Percentiles rank a stretch among this genome's conserved stretches.
Evolutionary conservation across 75 land plant genomes (phyloP).

Genomic region (Cunninghamia lanceolata): DNA sequence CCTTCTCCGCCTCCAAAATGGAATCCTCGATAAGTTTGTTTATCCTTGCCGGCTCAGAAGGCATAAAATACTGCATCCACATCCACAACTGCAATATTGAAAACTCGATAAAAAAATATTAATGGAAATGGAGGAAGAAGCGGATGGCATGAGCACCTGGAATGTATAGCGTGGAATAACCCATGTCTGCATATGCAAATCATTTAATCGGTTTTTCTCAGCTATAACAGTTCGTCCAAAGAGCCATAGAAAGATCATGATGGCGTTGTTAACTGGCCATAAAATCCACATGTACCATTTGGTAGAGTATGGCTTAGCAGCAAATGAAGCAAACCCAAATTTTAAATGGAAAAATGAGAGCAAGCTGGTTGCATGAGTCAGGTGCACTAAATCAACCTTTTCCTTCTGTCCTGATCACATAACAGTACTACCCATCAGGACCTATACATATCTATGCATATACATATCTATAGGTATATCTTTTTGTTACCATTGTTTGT

Average conservation of each 20-base stretch:
- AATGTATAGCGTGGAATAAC: conserved; percentile 54
- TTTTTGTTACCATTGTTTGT: no score
- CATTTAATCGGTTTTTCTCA: conserved; percentile 45
- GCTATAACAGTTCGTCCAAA: conserved; percentile 44
- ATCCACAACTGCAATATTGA: neutral
- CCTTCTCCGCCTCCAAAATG: conserved; percentile 52
- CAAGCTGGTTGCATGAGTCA: conserved; percentile 64
- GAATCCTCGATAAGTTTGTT: conserved; percentile 63
- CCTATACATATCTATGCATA: no score
- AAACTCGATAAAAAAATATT: neutral
- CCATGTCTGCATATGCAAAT: conserved; percentile 69
- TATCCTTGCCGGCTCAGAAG: conserved; percentile 37
- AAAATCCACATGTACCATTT: conserved; percentile 61
- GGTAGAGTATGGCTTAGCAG: conserved; percentile 47
- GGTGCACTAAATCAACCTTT: conserved; percentile 52
- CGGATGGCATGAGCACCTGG: conserved; percentile 33
- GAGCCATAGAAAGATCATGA: conserved; percentile 36
- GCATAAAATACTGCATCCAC: conserved; percentile 40
- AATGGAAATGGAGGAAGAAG: no score
- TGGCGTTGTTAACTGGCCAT: conserved; percentile 45
- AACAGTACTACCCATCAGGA: neutral
- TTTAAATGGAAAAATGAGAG: conserved; percentile 65
- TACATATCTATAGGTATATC: neutral
- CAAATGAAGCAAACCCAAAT: conserved; percentile 56
- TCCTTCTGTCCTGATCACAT: conserved; percentile 24